A percentile compares a stretch with the other conserved stretches of the same genome.
Conservation (phyloP, 345 rosid genomes). For the Salix suchowensis region DNA sequence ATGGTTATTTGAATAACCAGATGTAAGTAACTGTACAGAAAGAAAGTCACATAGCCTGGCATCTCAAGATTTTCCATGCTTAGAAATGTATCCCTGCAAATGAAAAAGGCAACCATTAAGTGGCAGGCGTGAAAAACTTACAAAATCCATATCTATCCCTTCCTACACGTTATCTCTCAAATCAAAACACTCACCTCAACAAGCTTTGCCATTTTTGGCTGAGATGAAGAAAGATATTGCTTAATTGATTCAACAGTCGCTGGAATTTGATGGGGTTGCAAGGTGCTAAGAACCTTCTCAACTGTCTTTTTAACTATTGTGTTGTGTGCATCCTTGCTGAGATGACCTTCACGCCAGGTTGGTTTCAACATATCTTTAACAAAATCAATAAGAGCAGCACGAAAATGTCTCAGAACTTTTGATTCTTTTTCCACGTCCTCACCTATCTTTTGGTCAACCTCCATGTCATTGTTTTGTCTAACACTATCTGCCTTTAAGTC, state of each 20-base stretch:
- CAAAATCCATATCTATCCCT: constrained; percentile 4
- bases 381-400: constrained; percentile 55
- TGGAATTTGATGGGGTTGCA: constrained; percentile 64
- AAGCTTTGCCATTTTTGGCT: constrained; percentile 63
- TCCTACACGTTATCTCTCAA: background rate
- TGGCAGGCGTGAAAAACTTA: constrained; percentile 13
- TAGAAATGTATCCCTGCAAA: constrained; percentile 74
- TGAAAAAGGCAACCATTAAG: constrained; percentile 21
- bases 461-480: constrained; percentile 32
- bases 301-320: constrained; percentile 62
- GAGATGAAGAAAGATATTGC: constrained; percentile 55
- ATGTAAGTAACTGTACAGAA: constrained; percentile 28
- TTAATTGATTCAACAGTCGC: constrained; percentile 39
- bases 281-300: constrained; percentile 62
- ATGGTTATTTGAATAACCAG: background rate
- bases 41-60: constrained; percentile 17
- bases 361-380: constrained; percentile 77
- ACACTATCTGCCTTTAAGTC: constrained; percentile 30
- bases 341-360: constrained; percentile 74
- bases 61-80: constrained; percentile 59
- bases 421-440: constrained; percentile 42
- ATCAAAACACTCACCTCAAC: constrained; percentile 59
- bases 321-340: constrained; percentile 79
- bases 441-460: constrained; percentile 42
- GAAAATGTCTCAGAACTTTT: constrained; percentile 53